Conservation (phyloP, 768 basidiomycete species). For the Filobasidium wieringae region DNA sequence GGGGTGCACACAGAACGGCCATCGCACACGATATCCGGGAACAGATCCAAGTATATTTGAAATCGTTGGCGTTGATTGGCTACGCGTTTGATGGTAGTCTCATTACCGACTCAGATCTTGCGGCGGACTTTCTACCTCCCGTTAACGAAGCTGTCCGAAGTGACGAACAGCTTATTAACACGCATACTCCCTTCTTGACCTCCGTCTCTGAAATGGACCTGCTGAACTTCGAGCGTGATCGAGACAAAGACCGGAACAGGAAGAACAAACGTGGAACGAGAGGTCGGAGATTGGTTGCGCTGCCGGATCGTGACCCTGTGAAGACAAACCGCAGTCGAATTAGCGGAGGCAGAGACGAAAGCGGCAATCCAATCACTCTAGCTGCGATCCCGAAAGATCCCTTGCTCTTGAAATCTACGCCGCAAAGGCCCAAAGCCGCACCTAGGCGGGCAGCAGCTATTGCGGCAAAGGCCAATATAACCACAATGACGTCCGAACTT, state of each 20-base stretch:
- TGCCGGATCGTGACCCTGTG: conserved; percentile 87
- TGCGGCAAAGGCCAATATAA: conserved; percentile 83
- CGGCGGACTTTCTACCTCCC: conserved; percentile 76
- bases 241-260: conserved; percentile 75
- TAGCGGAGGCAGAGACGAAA: conserved; percentile 11
- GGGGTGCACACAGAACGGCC: conserved; percentile 60
- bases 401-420: conserved; percentile 38
- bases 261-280: conserved; percentile 67
- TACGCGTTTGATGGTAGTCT: conserved; percentile 68
- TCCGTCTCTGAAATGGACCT: conserved; percentile 80
- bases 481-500: conserved; percentile 33
- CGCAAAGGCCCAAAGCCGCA: conserved; percentile 10
- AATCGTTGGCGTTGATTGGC: conserved; percentile 79
- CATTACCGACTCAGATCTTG: conserved; percentile 81
- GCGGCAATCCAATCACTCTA: conserved; percentile 48
- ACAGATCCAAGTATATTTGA: conserved; percentile 81
- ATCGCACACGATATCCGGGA: conserved; percentile 92
- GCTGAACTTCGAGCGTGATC: conserved; percentile 76
- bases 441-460: conserved; percentile 72
- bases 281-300: conserved; percentile 54
- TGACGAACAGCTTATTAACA: conserved; percentile 54
- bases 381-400: conserved; percentile 59
- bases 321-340: conserved; percentile 67
- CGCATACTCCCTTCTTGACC: conserved; percentile 79
- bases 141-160: conserved; percentile 50